Conservation (phyloP, 345 rosid genomes). For the Viola odorata region DNA sequence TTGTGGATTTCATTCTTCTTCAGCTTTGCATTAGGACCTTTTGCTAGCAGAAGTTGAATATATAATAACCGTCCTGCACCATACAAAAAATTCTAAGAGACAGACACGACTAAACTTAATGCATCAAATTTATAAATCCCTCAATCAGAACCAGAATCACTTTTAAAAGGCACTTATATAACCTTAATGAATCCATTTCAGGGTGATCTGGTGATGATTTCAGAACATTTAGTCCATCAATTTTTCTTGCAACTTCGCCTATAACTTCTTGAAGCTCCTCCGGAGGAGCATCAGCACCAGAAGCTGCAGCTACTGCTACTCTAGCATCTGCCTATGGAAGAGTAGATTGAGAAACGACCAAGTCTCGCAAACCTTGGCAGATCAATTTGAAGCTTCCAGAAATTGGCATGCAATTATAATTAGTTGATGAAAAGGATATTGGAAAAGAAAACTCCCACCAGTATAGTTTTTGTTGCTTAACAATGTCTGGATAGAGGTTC, state of each 20-base stretch:
- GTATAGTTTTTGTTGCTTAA: constrained; percentile 30
- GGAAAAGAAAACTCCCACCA: constrained; percentile 19
- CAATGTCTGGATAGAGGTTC: constrained; percentile 41
- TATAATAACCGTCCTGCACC: constrained; percentile 64
- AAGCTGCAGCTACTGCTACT: constrained; percentile 44
- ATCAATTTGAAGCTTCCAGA: constrained; percentile 58
- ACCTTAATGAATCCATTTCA: constrained; percentile 65
- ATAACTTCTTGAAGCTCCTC: constrained; percentile 53
- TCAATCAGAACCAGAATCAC: neutral
- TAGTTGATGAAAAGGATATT: neutral
- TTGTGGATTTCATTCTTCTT: constrained; percentile 75
- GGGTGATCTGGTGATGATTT: constrained; percentile 56
- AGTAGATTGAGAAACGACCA: constrained; percentile 53
- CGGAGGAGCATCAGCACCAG: constrained; percentile 53
- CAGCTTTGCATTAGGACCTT: constrained; percentile 48
- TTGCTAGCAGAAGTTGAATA: constrained; percentile 42
- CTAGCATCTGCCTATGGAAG: constrained; percentile 67
- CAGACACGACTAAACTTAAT: neutral
- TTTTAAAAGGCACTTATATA: no score
- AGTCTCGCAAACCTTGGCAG: constrained; percentile 54
- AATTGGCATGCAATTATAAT: constrained; percentile 8
- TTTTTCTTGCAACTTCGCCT: constrained; percentile 44
- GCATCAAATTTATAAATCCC: neutral
- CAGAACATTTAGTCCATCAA: constrained; percentile 47
- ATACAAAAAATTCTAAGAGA: neutral